Percentiles rank a stretch among this genome's conserved stretches.
These are phyloP conservation scores for Neurospora sp. DNA, from an alignment of 495 filamentous ascomycete species.

Conservation along the genomic window DNA sequence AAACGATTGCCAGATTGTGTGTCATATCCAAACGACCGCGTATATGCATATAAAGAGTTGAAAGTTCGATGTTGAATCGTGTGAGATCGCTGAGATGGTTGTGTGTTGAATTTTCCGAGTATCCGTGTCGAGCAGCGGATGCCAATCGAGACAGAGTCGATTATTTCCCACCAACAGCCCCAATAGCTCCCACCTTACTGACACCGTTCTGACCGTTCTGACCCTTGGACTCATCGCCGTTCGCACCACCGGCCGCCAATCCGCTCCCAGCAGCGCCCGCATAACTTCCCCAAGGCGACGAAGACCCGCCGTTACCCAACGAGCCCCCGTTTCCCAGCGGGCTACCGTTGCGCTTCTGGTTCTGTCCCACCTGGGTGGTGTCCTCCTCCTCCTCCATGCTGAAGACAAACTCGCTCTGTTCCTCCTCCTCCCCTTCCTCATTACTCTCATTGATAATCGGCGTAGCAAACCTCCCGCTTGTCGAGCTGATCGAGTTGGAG, in stretches of 20 bases:
- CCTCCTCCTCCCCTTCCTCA: constrained; percentile 39
- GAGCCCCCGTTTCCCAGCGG: constrained; percentile 22
- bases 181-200: neutral
- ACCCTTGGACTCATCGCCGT: neutral
- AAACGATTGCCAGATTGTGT: neutral
- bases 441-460: constrained; percentile 36
- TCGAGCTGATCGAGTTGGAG: constrained; percentile 40
- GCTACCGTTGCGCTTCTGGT: constrained; percentile 31
- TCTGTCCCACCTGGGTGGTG: constrained; percentile 18
- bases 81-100: neutral
- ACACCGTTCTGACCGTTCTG: neutral
- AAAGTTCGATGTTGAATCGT: neutral
- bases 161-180: neutral
- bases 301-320: constrained; percentile 26
- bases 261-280: neutral
- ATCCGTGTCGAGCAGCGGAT: neutral
- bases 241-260: neutral
- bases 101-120: neutral
- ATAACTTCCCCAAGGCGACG: neutral
- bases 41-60: neutral
- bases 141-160: neutral
- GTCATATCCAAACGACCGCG: neutral
- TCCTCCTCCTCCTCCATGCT: constrained; percentile 71
- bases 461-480: constrained; percentile 43
- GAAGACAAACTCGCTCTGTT: constrained; percentile 67